phyloP scores from a whole-genome alignment of 352 stramenopile genomes.

The Phytophthora cryptogea region DNA sequence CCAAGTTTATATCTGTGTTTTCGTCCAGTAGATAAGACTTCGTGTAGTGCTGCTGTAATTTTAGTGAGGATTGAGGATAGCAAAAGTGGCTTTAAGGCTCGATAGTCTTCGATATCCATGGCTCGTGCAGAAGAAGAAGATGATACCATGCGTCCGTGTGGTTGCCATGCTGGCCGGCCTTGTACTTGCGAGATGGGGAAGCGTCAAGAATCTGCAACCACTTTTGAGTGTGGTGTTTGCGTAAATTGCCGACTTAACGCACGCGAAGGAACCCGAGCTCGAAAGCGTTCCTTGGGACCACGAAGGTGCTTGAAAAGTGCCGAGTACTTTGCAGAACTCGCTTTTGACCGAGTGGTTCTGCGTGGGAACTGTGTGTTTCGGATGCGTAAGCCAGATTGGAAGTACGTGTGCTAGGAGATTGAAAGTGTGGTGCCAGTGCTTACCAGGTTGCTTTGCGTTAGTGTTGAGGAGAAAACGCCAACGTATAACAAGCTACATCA shows the following conservation, averaged over 20 bases:
- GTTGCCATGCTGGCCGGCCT: slow-evolving; percentile 59
- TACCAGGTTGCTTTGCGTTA: slow-evolving; percentile 11
- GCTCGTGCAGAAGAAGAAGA: slow-evolving; percentile 25
- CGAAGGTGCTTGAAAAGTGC: slow-evolving; percentile 58
- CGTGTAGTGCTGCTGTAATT: slow-evolving; percentile 3
- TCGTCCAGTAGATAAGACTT: slow-evolving; percentile 3
- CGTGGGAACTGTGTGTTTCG: slow-evolving; percentile 46
- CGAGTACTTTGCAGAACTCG: slow-evolving; percentile 41
- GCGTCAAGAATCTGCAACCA: background rate
- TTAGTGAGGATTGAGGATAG: background rate
- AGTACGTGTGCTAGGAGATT: slow-evolving; percentile 32
- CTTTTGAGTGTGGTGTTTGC: slow-evolving; percentile 53
- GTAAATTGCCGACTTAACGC: slow-evolving; percentile 69
- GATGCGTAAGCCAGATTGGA: slow-evolving; percentile 66
- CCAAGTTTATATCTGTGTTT: slow-evolving; percentile 15
- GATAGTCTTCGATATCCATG: slow-evolving; percentile 10
- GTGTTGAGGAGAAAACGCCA: slow-evolving; percentile 43
- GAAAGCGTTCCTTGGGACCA: slow-evolving; percentile 14
- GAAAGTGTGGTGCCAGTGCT: background rate
- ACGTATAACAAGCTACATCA: slow-evolving; percentile 68
- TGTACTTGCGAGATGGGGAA: slow-evolving; percentile 63
- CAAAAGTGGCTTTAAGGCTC: background rate
- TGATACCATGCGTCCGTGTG: slow-evolving; percentile 67
- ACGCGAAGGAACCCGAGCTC: slow-evolving; percentile 19
- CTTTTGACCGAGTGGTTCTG: slow-evolving; percentile 48